Evolutionary conservation across 352 stramenopile genomes (phyloP).

Genomic region (Phytophthora idaei): DNA sequence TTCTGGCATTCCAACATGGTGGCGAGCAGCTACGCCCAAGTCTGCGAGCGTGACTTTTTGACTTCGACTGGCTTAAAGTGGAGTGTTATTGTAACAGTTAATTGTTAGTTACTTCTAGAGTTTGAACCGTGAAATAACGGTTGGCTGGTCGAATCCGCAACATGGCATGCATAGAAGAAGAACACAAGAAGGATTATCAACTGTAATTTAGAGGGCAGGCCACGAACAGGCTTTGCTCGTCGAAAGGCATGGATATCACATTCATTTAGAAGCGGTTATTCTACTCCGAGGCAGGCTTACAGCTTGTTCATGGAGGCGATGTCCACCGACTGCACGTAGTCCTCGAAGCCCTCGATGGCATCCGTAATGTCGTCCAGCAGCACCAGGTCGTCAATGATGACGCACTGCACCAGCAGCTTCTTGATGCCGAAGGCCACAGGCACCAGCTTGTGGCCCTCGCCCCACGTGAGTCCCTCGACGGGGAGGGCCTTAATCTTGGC

Average conservation of each 20-base stretch:
- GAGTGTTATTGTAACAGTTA: neutral
- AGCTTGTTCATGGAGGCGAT: conserved; percentile 91
- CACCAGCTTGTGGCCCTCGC: conserved; percentile 84
- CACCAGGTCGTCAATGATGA: conserved; percentile 85
- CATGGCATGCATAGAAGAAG: too few relatives aligned
- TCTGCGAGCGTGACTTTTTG: too few relatives aligned
- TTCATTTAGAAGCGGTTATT: conserved; percentile 7
- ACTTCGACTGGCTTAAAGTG: conserved; percentile 19
- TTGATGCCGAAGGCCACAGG: conserved; percentile 88
- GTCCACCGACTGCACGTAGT: conserved; percentile 87
- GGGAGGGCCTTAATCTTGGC: conserved; percentile 77
- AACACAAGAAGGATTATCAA: neutral
- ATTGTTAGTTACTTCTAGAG: too few relatives aligned
- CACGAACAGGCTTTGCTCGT: neutral
- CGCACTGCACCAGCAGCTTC: conserved; percentile 84
- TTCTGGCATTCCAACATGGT: conserved; percentile 77
- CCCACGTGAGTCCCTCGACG: conserved; percentile 78
- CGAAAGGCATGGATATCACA: conserved; percentile 9
- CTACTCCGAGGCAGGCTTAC: conserved; percentile 37
- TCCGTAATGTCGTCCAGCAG: conserved; percentile 86
- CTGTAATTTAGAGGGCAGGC: conserved; percentile 6
- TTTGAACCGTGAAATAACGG: neutral
- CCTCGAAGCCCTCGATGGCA: conserved; percentile 79
- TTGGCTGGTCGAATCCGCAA: too few relatives aligned
- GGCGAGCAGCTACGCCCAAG: neutral